These are phyloP conservation scores for Botrytis deweyae DNA, from an alignment of 2,329 filamentous ascomycete genomes.

Conservation along the genomic window DNA sequence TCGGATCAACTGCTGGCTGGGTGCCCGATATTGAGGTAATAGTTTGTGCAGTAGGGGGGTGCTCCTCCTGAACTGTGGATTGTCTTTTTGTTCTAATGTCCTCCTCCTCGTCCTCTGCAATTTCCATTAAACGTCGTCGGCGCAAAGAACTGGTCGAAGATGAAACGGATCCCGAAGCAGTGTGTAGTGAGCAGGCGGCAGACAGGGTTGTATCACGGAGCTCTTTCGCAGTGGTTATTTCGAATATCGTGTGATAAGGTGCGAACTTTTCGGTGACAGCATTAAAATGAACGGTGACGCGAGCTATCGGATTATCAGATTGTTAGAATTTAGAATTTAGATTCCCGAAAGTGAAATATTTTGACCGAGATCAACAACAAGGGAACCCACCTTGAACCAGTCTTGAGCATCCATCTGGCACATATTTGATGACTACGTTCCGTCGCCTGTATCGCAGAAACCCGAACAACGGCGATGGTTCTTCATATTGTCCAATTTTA, in stretches of 20 bases:
- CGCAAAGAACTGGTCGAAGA: constrained; percentile 81
- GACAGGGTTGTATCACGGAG: constrained; percentile 86
- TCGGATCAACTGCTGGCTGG: constrained; percentile 22
- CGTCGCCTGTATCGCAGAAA: constrained; percentile 86
- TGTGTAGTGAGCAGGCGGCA: constrained; percentile 83
- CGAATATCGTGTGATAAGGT: constrained; percentile 82
- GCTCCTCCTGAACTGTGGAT: constrained; percentile 52
- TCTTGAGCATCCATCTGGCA: constrained; percentile 86
- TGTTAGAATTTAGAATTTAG: constrained; percentile 11
- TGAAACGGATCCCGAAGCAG: constrained; percentile 79
- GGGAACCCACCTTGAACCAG: constrained; percentile 76
- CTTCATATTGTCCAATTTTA: constrained; percentile 74
- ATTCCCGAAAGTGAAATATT: constrained; percentile 29
- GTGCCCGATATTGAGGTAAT: constrained; percentile 25
- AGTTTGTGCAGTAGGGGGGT: constrained; percentile 34
- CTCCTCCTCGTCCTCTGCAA: constrained; percentile 82
- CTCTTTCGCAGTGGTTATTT: constrained; percentile 71
- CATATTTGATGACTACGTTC: constrained; percentile 88
- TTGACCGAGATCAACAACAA: constrained; percentile 30
- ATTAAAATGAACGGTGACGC: constrained; percentile 72
- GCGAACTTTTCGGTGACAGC: constrained; percentile 70
- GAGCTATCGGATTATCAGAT: constrained; percentile 55
- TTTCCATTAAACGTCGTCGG: constrained; percentile 79
- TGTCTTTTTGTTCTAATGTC: constrained; percentile 58
- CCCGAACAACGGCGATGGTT: constrained; percentile 86